Evolutionary conservation across 371 early-diverging fungal species (phyloP), one percentile per base, ranked within the genome.

Genomic region (Syncephalastrum contaminatum): DNA sequence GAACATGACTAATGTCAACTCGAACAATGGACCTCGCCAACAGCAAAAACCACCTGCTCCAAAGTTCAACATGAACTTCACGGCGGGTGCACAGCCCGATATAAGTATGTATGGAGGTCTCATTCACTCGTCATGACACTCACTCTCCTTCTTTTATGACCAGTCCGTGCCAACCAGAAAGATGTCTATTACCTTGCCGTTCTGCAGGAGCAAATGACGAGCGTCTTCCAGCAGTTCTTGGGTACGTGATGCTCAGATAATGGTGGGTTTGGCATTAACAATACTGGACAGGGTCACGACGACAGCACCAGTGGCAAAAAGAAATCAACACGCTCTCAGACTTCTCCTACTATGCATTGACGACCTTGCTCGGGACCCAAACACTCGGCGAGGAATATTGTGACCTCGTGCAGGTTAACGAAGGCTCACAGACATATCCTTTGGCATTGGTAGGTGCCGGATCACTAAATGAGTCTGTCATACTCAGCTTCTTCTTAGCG

Each of bases 371-470:
- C 8, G 85, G 84, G 1, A 81, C 85, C 4, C 93, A 90, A 62
- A 95, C 96, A 0, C 64, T 96, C 25, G 96, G 96, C 22, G 95
- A 96, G 62, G 97, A 95, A 65, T 94, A 94, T 63, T 94, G 94
- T 62, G 94, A 92, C 59, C 84, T 95, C 30, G 70, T 90, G 56
- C 94, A 89, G 58, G 69, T 86, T 41, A 78, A 71, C 47, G 64
- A 70, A 36, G 62, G 62, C 1, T 59, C 73, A 2, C 67, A 76
- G 18, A 74, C 81, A 3, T 80, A 67, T 59, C 85, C 87, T 24
- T 66, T 82, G 4, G 39, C 73, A 3, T 30, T 74, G 43, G 86
- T 84, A 79, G n/a, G n/a, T n/a, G n/a, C n/a, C n/a, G n/a, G n/a
- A n/a, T n/a, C n/a, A n/a, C n/a, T n/a, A n/a, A n/a, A n/a, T n/a